Evolutionary conservation across 495 filamentous ascomycete species (phyloP).

Genomic region (Barbatosphaeria neglecta): DNA sequence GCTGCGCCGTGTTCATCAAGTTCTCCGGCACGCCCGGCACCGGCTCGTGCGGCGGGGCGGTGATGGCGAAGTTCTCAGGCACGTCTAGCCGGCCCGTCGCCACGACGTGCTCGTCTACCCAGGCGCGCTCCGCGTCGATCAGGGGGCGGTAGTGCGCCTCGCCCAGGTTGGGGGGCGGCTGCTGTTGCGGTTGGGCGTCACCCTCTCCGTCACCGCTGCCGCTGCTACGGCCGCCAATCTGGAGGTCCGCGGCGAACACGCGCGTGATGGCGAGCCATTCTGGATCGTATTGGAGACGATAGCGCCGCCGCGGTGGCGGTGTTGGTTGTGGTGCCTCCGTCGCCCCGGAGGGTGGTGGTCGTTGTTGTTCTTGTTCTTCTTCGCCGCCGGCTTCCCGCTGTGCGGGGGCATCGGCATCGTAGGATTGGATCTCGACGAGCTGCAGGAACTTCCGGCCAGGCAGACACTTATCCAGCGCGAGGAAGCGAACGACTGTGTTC

Average conservation of each 20-base stretch:
- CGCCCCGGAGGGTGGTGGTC: conserved; percentile 15
- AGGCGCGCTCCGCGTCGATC: conserved; percentile 53
- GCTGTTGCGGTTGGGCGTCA: conserved; percentile 32
- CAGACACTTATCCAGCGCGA: conserved; percentile 83
- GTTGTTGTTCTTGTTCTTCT: too few species aligned
- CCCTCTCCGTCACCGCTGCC: too few species aligned
- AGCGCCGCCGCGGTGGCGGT: conserved; percentile 9
- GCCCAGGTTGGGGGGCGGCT: conserved; percentile 42
- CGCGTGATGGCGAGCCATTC: conserved; percentile 94
- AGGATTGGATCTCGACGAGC: conserved; percentile 47
- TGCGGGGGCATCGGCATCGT: conserved; percentile 7
- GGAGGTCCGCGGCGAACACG: conserved; percentile 52
- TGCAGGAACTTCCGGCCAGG: conserved; percentile 72
- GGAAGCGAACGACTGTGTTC: conserved; percentile 70
- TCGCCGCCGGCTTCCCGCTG: conserved; percentile 2
- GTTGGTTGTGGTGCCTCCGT: not conserved
- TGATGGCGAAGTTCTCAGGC: conserved; percentile 64
- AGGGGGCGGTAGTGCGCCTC: conserved; percentile 49
- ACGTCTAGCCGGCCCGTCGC: conserved; percentile 45
- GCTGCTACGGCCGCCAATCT: conserved; percentile 39
- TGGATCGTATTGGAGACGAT: conserved; percentile 64
- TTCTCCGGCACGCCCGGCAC: conserved; percentile 27
- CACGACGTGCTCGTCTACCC: conserved; percentile 68
- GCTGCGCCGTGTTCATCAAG: conserved; percentile 35
- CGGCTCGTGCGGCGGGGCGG: conserved; percentile 57